These are phyloP conservation scores for Agrocybe pediades DNA, from an alignment of 768 basidiomycete genomes.

Conservation along the genomic window DNA sequence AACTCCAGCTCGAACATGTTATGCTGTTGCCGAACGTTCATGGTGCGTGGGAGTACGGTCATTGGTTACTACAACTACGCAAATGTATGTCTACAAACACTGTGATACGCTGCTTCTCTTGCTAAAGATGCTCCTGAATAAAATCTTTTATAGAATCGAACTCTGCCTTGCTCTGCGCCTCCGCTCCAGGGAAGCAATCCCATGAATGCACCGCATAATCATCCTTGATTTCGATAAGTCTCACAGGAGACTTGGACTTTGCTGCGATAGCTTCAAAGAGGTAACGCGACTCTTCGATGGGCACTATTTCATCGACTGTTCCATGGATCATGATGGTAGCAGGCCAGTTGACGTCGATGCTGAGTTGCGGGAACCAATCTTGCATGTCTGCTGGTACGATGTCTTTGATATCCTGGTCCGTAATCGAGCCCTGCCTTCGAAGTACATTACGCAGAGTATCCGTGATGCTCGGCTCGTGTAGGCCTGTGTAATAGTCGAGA, in stretches of 20 bases:
- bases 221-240: slow-evolving; percentile 40
- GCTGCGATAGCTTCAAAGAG: slow-evolving; percentile 32
- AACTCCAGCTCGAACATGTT: too few species aligned
- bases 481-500: slow-evolving; percentile 60
- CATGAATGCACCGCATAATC: slow-evolving; percentile 5
- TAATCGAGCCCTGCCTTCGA: not conserved
- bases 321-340: slow-evolving; percentile 53
- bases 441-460: slow-evolving; percentile 33
- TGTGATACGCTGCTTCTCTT: too few species aligned
- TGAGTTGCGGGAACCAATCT: slow-evolving; percentile 50
- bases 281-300: slow-evolving; percentile 38
- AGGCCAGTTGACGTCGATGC: slow-evolving; percentile 39
- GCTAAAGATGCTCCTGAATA: slow-evolving; percentile 22
- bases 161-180: too few species aligned
- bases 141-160: slow-evolving; percentile 27
- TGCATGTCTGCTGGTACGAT: slow-evolving; percentile 36
- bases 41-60: too few species aligned
- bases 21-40: too few species aligned
- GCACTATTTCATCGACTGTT: slow-evolving; percentile 47
- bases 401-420: slow-evolving; percentile 6
- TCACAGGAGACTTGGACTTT: slow-evolving; percentile 33
- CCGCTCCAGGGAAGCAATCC: too few species aligned
- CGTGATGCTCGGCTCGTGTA: slow-evolving; percentile 50
- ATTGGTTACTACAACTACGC: too few species aligned
- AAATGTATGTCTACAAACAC: too few species aligned